These are phyloP conservation scores for Blastobotrys americana DNA, from an alignment of 805 yeast species.

Conservation along the genomic window DNA sequence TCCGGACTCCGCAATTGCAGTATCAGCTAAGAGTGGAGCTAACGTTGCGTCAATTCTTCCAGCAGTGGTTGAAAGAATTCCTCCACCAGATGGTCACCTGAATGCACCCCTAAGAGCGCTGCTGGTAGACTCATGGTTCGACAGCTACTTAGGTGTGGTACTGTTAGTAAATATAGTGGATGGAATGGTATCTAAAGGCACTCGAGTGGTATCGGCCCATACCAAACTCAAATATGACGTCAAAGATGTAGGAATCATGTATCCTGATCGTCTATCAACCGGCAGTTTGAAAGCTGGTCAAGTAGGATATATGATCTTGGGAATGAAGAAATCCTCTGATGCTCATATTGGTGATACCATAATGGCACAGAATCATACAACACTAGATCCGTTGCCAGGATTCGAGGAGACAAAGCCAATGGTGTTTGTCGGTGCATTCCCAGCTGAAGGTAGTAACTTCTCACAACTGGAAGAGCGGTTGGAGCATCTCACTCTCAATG, in stretches of 20 bases:
- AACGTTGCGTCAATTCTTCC: constrained; percentile 78
- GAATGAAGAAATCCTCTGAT: constrained; percentile 81
- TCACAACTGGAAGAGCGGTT: constrained; percentile 83
- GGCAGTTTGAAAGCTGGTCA: constrained; percentile 74
- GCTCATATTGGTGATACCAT: constrained; percentile 91
- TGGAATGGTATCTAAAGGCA: constrained; percentile 69
- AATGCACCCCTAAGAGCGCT: constrained; percentile 58
- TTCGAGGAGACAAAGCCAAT: constrained; percentile 96
- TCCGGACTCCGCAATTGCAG: constrained; percentile 64
- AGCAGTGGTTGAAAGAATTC: constrained; percentile 70
- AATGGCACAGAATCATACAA: constrained; percentile 40
- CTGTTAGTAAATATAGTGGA: constrained; percentile 78
- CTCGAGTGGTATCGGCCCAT: constrained; percentile 68
- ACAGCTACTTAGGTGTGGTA: constrained; percentile 84
- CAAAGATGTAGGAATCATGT: constrained; percentile 91
- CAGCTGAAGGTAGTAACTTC: constrained; percentile 90
- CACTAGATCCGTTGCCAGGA: constrained; percentile 78
- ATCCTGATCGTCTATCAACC: constrained; percentile 73
- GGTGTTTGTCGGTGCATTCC: constrained; percentile 98
- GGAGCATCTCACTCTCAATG: constrained; percentile 81
- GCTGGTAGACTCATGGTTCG: constrained; percentile 97
- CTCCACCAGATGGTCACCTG: constrained; percentile 59
- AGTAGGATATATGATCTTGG: constrained; percentile 91
- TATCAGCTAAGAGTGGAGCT: constrained; percentile 86
- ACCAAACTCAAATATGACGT: constrained; percentile 73